These are phyloP conservation scores for Albizia julibrissin DNA, from an alignment of 306 rosid species.

Conservation along the genomic window DNA sequence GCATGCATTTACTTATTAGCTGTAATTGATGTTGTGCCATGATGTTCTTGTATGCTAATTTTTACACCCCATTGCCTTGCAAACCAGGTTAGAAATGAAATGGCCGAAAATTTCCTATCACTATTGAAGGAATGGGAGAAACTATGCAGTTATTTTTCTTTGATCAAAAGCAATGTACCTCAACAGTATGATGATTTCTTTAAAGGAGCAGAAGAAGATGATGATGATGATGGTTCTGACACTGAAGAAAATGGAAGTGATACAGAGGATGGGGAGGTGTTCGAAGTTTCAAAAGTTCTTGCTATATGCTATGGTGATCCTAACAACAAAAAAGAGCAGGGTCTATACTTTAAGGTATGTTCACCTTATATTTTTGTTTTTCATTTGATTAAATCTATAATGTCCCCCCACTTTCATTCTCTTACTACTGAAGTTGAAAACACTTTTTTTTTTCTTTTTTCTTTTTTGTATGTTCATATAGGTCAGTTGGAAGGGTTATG, in stretches of 20 bases:
- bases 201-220: constrained; percentile 35
- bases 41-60: neutral
- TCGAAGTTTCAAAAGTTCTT: constrained; percentile 58
- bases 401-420: neutral
- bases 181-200: constrained; percentile 45
- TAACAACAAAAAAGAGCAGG: constrained; percentile 31
- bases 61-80: neutral
- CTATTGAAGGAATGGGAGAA: constrained; percentile 69
- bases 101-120: constrained; percentile 65
- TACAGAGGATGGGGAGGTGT: constrained; percentile 44
- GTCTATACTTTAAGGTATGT: constrained; percentile 66
- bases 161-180: constrained; percentile 39
- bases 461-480: constrained; percentile 13
- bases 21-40: neutral
- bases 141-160: constrained; percentile 53
- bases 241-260: constrained; percentile 20
- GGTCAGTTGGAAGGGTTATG: constrained; percentile 89
- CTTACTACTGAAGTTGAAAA: neutral
- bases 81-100: constrained; percentile 80
- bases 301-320: constrained; percentile 67
- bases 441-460: neutral
- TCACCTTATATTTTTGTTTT: neutral
- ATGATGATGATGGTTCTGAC: constrained; percentile 15
- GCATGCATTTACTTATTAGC: neutral
- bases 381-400: neutral